Conservation (phyloP, 2,329 filamentous ascomycete genomes). For the Phaeoacremonium minimum region DNA sequence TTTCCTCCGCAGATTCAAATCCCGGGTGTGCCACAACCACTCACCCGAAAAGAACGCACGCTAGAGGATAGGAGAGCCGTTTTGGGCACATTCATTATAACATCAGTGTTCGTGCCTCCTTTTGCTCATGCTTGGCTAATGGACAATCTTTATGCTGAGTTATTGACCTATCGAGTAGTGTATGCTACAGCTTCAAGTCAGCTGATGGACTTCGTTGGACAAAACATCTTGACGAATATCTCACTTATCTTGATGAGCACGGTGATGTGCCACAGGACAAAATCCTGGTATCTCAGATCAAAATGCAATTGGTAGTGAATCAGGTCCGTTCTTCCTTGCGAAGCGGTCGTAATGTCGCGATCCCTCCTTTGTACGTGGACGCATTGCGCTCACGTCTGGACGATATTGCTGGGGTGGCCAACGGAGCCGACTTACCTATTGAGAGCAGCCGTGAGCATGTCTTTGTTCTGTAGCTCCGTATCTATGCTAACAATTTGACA, state of each 20-base stretch:
- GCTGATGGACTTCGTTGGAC: slow-evolving; percentile 17
- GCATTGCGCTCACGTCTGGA: slow-evolving; percentile 4
- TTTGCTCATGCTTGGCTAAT: too few relatives aligned
- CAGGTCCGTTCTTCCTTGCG: slow-evolving; percentile 11
- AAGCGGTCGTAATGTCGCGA: background rate
- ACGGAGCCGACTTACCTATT: background rate
- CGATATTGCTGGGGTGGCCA: background rate
- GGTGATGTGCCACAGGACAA: slow-evolving; percentile 13
- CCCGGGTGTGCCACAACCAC: background rate
- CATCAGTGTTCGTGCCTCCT: slow-evolving; percentile 24
- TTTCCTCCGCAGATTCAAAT: background rate
- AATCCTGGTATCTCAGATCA: slow-evolving; percentile 11
- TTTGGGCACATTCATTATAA: slow-evolving; percentile 17
- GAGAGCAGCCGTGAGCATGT: slow-evolving; percentile 1
- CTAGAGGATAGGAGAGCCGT: slow-evolving; percentile 14
- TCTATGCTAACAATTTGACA: too few relatives aligned
- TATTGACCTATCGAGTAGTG: too few relatives aligned
- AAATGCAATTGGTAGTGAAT: slow-evolving; percentile 16
- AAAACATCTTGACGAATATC: slow-evolving; percentile 14
- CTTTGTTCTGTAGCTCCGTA: slow-evolving; percentile 2
- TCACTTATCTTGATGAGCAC: slow-evolving; percentile 5
- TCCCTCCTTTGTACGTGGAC: slow-evolving; percentile 2
- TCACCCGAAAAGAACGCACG: slow-evolving; percentile 6
- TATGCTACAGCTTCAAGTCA: slow-evolving; percentile 13
- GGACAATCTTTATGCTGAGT: too few relatives aligned